These are phyloP conservation scores for Akanthomyces uredinophilus DNA, from an alignment of 2,329 filamentous ascomycete species.

Conservation along the genomic window DNA sequence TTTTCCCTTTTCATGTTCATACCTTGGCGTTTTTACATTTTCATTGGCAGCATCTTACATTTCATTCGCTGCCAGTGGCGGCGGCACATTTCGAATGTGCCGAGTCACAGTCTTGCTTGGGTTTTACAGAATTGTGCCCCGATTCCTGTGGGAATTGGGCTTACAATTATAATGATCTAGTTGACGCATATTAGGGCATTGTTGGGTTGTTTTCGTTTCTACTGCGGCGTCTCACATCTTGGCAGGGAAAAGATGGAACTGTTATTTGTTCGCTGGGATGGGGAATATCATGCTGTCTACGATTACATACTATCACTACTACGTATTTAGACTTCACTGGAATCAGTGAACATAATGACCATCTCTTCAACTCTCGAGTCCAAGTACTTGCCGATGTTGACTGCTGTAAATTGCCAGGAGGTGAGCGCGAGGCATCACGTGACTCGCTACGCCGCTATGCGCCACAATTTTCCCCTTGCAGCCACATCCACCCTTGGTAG, in stretches of 20 bases:
- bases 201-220: constrained; percentile 1
- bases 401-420: background rate
- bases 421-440: background rate
- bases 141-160: background rate
- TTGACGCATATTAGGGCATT: constrained; percentile 1
- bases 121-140: background rate
- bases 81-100: background rate
- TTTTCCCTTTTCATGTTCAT: constrained; percentile 1
- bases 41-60: background rate
- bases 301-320: constrained; percentile 9
- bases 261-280: constrained; percentile 2
- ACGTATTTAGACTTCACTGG: constrained; percentile 8
- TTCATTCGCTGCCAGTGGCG: background rate
- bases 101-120: background rate
- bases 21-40: constrained; percentile 2
- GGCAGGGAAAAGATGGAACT: background rate
- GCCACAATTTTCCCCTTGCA: constrained; percentile 2
- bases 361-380: background rate
- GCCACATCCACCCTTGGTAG: constrained; percentile 6
- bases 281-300: constrained; percentile 13
- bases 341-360: constrained; percentile 1
- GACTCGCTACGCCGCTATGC: background rate
- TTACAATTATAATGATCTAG: constrained; percentile 8
- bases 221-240: background rate
- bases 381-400: background rate